Evolutionary conservation across 805 yeast genomes (phyloP).

Genomic region (Yamadazyma nakazawae): DNA sequence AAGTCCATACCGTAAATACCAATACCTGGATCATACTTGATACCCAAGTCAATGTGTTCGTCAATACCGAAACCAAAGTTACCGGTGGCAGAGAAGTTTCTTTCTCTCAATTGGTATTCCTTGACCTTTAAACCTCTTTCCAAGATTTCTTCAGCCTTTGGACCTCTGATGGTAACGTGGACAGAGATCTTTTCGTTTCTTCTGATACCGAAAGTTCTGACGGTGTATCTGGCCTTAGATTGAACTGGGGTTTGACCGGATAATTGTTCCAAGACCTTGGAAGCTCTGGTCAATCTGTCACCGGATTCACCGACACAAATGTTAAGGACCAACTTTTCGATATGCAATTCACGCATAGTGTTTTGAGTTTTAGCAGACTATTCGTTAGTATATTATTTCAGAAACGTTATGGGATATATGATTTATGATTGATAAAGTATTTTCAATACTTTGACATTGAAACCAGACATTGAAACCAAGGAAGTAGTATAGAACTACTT

Average conservation of each 20-base stretch:
- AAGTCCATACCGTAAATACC: slow-evolving; percentile 99
- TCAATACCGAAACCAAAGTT: slow-evolving; percentile 99
- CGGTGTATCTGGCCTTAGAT: slow-evolving; percentile 99
- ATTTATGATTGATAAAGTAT: too few species aligned
- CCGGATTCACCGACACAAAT: slow-evolving; percentile 99
- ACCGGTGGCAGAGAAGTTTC: slow-evolving; percentile 98
- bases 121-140: slow-evolving; percentile 99
- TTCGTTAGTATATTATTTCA: neutral
- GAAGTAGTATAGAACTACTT: too few species aligned
- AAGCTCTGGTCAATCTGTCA: slow-evolving; percentile 99
- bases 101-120: slow-evolving; percentile 94
- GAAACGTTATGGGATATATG: neutral
- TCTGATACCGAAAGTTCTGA: slow-evolving; percentile 99
- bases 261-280: slow-evolving; percentile 99
- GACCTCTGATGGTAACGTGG: slow-evolving; percentile 99
- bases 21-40: slow-evolving; percentile 98
- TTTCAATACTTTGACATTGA: too few species aligned
- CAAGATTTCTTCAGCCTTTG: slow-evolving; percentile 91
- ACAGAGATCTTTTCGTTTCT: slow-evolving; percentile 99
- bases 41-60: slow-evolving; percentile 99
- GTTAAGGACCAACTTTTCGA: slow-evolving; percentile 99
- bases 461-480: too few species aligned
- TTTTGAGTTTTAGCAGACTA: slow-evolving; percentile 54
- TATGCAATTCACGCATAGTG: slow-evolving; percentile 98
- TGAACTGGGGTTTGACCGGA: slow-evolving; percentile 99